phyloP scores from a whole-genome alignment of 148 eudicot genomes.

The Rhododendron henanense region DNA sequence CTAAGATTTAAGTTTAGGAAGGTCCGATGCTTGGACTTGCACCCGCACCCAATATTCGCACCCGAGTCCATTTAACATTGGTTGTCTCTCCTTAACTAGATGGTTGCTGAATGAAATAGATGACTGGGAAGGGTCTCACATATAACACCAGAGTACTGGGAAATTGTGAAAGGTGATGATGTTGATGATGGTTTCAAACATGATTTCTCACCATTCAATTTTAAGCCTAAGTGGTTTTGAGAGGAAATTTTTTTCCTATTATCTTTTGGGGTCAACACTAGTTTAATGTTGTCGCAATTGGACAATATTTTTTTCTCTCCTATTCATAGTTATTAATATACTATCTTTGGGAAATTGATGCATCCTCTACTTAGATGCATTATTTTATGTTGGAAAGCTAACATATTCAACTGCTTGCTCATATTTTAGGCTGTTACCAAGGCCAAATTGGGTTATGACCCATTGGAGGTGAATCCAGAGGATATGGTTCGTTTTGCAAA shows the following conservation, averaged over 20 bases:
- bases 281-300: background rate
- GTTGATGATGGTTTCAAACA: background rate
- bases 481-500: constrained; percentile 97
- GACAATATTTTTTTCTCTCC: background rate
- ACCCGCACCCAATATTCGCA: too few species aligned
- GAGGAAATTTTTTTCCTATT: background rate
- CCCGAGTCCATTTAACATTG: too few species aligned
- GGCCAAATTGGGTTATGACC: constrained; percentile 95
- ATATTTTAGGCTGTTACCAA: constrained; percentile 84
- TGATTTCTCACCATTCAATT: background rate
- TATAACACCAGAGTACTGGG: background rate
- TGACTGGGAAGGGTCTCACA: background rate
- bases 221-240: background rate
- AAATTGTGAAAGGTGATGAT: background rate
- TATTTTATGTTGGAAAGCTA: background rate
- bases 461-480: constrained; percentile 97
- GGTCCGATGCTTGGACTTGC: too few species aligned
- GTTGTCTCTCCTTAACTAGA: background rate
- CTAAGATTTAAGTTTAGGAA: too few species aligned
- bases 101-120: background rate
- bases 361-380: background rate
- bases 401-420: background rate
- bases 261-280: background rate
- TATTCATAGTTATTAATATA: background rate
- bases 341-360: background rate